Evolutionary conservation across 2,329 filamentous ascomycete genomes (phyloP).

Genomic region (Ceratocystis variospora): DNA sequence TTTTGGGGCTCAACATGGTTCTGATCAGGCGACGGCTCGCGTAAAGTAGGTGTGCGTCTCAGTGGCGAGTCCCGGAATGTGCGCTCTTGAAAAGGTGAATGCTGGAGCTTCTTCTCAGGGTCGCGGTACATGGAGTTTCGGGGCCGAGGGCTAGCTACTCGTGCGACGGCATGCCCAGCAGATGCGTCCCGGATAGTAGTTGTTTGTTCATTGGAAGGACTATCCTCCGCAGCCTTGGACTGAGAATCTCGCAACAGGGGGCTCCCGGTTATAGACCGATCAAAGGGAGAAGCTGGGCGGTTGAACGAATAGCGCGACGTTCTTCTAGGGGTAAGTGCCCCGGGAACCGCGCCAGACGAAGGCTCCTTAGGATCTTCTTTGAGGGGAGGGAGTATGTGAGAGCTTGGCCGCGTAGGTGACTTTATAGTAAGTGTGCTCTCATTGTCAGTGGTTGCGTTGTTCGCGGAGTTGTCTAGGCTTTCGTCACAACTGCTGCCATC

Average conservation of each 20-base stretch:
- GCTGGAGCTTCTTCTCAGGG: conserved; percentile 21
- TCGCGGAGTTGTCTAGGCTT: background rate
- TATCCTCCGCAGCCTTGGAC: conserved; percentile 27
- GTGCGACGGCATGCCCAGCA: conserved; percentile 19
- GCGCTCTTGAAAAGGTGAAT: conserved; percentile 24
- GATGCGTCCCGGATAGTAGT: conserved; percentile 20
- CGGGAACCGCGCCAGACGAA: background rate
- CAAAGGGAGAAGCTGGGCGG: conserved; percentile 3
- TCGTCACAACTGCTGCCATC: conserved; percentile 7
- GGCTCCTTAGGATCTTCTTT: conserved; percentile 3
- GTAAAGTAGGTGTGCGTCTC: conserved; percentile 29
- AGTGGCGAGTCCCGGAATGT: conserved; percentile 24
- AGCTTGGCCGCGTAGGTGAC: background rate
- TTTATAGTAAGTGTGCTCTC: background rate
- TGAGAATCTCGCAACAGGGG: conserved; percentile 20
- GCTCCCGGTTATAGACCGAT: background rate
- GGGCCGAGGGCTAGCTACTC: conserved; percentile 18
- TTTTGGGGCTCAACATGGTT: conserved; percentile 36
- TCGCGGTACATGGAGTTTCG: conserved; percentile 16
- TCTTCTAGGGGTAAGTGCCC: conserved; percentile 1
- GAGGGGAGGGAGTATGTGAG: background rate
- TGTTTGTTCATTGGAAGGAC: conserved; percentile 40
- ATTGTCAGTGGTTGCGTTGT: background rate
- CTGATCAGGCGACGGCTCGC: conserved; percentile 28
- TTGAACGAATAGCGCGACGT: background rate